phyloP scores from a whole-genome alignment of 139 green algal genomes.

The Ostreobium quekettii region DNA sequence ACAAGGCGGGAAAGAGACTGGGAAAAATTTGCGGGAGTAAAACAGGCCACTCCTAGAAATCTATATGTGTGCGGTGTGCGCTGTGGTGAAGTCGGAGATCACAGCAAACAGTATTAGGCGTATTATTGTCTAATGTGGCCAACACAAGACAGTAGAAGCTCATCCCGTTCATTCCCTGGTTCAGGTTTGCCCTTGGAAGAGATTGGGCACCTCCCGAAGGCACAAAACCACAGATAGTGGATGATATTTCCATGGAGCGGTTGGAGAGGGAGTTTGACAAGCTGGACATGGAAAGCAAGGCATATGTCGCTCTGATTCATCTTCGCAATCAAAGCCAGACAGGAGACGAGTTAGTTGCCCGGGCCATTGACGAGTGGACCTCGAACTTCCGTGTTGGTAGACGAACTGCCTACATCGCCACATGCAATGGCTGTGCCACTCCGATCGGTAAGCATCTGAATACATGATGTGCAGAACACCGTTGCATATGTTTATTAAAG shows the following conservation, averaged over 20 bases:
- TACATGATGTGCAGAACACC: too few species aligned
- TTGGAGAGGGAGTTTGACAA: not conserved
- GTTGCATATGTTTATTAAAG: too few species aligned
- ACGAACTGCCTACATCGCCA: slow-evolving; percentile 14
- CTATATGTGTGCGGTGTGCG: too few species aligned
- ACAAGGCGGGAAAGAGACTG: too few species aligned
- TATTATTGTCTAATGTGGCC: too few species aligned
- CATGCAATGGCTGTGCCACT: not conserved
- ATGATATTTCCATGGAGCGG: slow-evolving; percentile 4
- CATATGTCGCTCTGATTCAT: not conserved
- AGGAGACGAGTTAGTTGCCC: not conserved
- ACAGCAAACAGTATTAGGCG: too few species aligned
- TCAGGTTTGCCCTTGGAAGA: not conserved
- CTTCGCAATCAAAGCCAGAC: not conserved
- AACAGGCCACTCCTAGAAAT: too few species aligned
- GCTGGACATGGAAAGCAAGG: not conserved
- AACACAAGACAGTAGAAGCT: too few species aligned
- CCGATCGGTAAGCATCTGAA: slow-evolving; percentile 15
- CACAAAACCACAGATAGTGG: not conserved
- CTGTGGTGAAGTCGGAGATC: too few species aligned
- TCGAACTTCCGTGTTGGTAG: not conserved
- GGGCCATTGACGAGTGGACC: slow-evolving; percentile 4
- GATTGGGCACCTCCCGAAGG: not conserved
- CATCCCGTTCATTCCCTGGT: too few species aligned
- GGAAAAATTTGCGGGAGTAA: too few species aligned